Conservation (phyloP, 2,329 filamentous ascomycete genomes). For the Chaetomiaceae sp. region DNA sequence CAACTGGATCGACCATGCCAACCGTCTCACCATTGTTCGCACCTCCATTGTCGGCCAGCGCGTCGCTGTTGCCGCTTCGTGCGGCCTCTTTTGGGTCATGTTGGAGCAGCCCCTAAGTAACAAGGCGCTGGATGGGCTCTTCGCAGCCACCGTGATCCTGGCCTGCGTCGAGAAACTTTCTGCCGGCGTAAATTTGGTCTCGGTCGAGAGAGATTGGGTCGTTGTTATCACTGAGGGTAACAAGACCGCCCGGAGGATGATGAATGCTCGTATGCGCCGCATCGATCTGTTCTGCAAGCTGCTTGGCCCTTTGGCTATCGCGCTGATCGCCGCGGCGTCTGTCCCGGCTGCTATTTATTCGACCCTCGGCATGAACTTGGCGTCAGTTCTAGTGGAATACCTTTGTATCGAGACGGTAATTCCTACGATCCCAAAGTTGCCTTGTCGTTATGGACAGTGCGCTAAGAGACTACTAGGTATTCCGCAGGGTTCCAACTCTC, state of each 20-base stretch:
- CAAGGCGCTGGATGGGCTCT: constrained; percentile 26
- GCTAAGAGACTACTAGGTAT: background rate
- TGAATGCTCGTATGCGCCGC: constrained; percentile 51
- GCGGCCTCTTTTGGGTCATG: constrained; percentile 36
- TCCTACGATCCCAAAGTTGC: background rate
- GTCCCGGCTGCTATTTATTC: constrained; percentile 40
- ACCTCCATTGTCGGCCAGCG: constrained; percentile 43
- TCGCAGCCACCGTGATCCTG: constrained; percentile 40
- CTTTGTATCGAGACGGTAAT: background rate
- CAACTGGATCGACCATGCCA: background rate
- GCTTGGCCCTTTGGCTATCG: constrained; percentile 45
- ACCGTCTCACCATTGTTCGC: constrained; percentile 36
- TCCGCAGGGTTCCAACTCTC: constrained; percentile 1
- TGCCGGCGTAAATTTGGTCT: constrained; percentile 58
- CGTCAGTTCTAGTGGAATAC: constrained; percentile 32
- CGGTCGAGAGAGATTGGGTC: constrained; percentile 67
- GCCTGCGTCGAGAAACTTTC: constrained; percentile 65
- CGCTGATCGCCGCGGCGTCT: constrained; percentile 42
- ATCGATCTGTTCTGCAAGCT: constrained; percentile 56
- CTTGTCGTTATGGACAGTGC: background rate
- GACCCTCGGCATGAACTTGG: constrained; percentile 41
- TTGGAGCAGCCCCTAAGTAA: constrained; percentile 22
- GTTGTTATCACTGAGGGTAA: constrained; percentile 43
- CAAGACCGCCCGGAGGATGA: constrained; percentile 22
- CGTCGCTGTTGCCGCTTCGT: constrained; percentile 41